phyloP scores from a whole-genome alignment of 768 basidiomycete species.

The Rhodotorula toruloides region DNA sequence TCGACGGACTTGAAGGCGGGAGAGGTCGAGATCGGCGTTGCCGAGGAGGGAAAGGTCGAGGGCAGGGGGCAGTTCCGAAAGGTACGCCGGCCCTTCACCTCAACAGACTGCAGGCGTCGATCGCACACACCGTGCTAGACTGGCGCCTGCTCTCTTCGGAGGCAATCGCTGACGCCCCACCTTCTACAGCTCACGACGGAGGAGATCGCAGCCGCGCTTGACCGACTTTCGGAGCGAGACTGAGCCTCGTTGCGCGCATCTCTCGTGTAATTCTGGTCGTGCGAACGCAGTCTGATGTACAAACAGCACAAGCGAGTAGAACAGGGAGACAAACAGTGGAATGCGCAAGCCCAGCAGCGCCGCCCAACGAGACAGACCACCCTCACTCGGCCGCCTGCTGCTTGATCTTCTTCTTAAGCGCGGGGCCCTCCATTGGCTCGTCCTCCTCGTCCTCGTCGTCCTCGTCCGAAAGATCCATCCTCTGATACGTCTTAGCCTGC shows the following conservation, averaged over 20 bases:
- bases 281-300: too few relatives aligned
- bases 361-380: too few relatives aligned
- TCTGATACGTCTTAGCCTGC: conserved; percentile 24
- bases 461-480: conserved; percentile 21
- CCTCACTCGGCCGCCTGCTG: too few relatives aligned
- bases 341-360: too few relatives aligned
- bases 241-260: too few relatives aligned
- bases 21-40: conserved; percentile 94
- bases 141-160: too few relatives aligned
- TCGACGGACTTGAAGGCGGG: conserved; percentile 92
- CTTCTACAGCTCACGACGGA: conserved; percentile 8
- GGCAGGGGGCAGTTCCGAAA: conserved; percentile 60
- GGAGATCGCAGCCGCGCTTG: conserved; percentile 2
- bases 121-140: too few relatives aligned
- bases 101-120: too few relatives aligned
- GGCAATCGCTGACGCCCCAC: too few relatives aligned
- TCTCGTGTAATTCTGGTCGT: too few relatives aligned
- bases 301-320: too few relatives aligned
- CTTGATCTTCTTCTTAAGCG: neutral
- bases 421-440: neutral
- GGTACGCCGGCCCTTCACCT: conserved; percentile 28
- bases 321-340: too few relatives aligned
- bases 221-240: conserved; percentile 1
- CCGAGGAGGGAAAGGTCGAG: conserved; percentile 55
- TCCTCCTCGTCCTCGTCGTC: conserved; percentile 12